These are phyloP conservation scores for Caryopteris hybrid DNA, from an alignment of 305 asterid genomes.

Conservation along the genomic window DNA sequence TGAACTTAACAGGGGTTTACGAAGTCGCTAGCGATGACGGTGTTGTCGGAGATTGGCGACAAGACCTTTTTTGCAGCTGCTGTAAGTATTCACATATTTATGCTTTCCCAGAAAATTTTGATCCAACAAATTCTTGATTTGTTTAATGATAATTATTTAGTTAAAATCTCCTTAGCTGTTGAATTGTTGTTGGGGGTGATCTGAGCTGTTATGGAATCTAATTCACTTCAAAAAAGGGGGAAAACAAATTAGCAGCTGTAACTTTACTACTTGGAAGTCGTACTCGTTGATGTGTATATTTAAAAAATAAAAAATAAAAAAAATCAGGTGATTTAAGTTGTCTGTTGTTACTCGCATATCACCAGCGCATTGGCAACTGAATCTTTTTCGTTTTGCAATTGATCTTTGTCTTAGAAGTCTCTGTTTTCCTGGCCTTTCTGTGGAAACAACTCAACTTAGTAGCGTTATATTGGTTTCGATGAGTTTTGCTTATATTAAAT, in stretches of 20 bases:
- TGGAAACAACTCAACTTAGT: neutral
- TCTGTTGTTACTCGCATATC: neutral
- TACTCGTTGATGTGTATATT: neutral
- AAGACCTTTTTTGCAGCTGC: slow-evolving; percentile 98
- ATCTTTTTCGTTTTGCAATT: neutral
- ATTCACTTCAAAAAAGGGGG: neutral
- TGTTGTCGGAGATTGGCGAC: slow-evolving; percentile 94
- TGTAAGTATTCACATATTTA: slow-evolving; percentile 35
- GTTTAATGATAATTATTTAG: neutral
- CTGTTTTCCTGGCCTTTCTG: neutral
- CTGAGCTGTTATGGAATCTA: slow-evolving; percentile 9
- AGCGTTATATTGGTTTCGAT: neutral
- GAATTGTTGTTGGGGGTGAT: slow-evolving; percentile 1
- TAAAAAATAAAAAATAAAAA: no score
- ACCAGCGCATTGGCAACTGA: neutral
- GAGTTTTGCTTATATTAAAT: neutral
- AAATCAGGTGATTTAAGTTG: neutral
- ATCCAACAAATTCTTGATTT: neutral
- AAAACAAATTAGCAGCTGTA: neutral
- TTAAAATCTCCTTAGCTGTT: neutral
- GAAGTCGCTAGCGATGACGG: slow-evolving; percentile 93
- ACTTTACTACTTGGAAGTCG: neutral
- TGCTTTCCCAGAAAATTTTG: neutral
- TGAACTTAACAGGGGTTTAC: slow-evolving; percentile 58
- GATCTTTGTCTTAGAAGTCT: neutral